Evolutionary conservation across 148 eudicot genomes (phyloP), one percentile per base, ranked within the genome.

Genomic region (Camellia lanceoleosa): DNA sequence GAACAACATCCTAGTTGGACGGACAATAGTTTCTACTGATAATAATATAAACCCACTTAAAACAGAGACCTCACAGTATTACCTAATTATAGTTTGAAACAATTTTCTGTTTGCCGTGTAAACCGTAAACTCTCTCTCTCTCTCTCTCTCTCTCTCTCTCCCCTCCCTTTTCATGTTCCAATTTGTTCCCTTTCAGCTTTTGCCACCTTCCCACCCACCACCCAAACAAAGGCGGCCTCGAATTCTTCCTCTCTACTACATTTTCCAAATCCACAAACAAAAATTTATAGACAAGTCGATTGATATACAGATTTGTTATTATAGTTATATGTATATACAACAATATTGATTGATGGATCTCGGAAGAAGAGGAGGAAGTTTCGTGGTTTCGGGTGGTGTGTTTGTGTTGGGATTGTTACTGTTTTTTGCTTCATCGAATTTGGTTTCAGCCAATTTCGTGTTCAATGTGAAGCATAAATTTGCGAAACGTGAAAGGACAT

Each of bases 391-490:
- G 81, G 64, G 79, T 38, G 14, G 82, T 30, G 6, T 87, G 62
- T 81, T 68, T 52, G 52, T 86, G 51, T 64, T 58, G 84, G 74
- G 78, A 61, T 54, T 78, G 47, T 78, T 79, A 3, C 16, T 80
- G 64, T 64, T 60, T 54, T 38, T 18, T 38, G 38, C 38, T 30
- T 61, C 76, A 51, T 58, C 78, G 19, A 46, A 66, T 73, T 66
- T 77, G 60, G 89, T 77, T 0, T 76, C 56, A 4, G 92, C 84
- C 30, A 91, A 87, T 80, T 83, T 83, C 2, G 88, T 86, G 23
- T 90, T 93, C 9, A 47, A 88, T 51, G 97, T 93, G 4, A 78
- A 90, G 67, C 91, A 85, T 82, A 93, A 89, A 82, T 90, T 80
- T 73, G 87, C 78, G 58, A 88, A 86, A 19, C 74, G 76, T 1